Evolutionary conservation across 495 filamentous ascomycete species (phyloP), one percentile per base, ranked within the genome.

Genomic region (Apiosordaria backusii): DNA sequence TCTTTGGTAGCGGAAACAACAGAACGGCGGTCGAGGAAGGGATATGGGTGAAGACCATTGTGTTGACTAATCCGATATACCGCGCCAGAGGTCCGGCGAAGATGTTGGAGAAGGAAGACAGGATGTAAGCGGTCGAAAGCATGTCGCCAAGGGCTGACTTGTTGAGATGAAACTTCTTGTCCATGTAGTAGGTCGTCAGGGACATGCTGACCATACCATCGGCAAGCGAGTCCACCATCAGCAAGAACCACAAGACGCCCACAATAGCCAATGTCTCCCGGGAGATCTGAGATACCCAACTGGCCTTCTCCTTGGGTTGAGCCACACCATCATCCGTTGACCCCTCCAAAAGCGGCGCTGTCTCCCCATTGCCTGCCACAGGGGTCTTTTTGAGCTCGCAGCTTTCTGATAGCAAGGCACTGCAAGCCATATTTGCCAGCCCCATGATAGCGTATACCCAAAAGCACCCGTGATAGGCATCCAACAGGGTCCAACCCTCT

Each of bases 141-240:
- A 75, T 71, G 65, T 82, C 72, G 16, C 78, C 78, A 27, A 80
- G 85, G n/a, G 81, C 79, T 2, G 87, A 87, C 74, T 92, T 86
- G 23, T 82, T 73, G 0, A 93, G 81, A 67, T 82, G 74, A 75
- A 96, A 94, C 73, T 92, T 95, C 61, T 83, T 79, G 60, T 87
- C 85, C 79, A 97, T 86, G 79, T 87, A 96, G 77, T 90, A 93
- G 50, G 87, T 89, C 58, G 89, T 87, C 81, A 88, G 86, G 1
- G 89, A 87, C 67, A 89, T 81, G 22, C 86, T 84, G 60, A 88
- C 89, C 80, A 96, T 86, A 27, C 92, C 91, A 53, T 89, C 90
- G 2, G 91, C 90, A 55, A 95, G 82, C 0, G 88, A 88, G 78
- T 97, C 93, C 2, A 96, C 73, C 50, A 86, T 85, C 68, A 97